Base-by-base conservation (phyloP, 305 asterid species). In the Withania somnifera region DNA sequence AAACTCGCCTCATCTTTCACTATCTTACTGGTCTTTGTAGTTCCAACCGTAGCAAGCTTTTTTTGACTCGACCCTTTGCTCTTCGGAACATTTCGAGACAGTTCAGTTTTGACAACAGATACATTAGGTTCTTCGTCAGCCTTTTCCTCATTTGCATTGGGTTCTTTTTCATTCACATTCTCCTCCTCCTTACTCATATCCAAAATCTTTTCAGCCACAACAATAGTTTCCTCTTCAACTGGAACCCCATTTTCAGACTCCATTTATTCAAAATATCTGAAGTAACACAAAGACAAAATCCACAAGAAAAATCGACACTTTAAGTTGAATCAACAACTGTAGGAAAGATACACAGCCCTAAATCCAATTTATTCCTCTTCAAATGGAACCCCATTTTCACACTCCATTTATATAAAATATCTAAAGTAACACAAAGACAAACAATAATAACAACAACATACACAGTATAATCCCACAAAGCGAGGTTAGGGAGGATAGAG, bases 191-290 rank as follows among this genome's bases (percentile, higher is more conserved):
- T 64, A 7, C 47, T 66, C 20, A 84, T 85, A 79, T 88, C 91
- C 87, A 82, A 83, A 86, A 73, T 79, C 56, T 83, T 79, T 86
- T 86, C 91, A 20, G 82, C 9, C 38, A 86, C 86, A 86, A 85
- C 88, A 61, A 85, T 84, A 83, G 87, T 89, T 22, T 89, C 94
- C 81, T 93, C 92, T 85, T 94, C 94, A 28, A 78, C 76, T 51
- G 83, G 79, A 86, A 87, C 93, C 85, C 91, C 97, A 84, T 86
- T 91, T 84, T 85, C 95, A 13, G 90, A 86, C 85, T 90, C 98
- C 98, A 95, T 93, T 50, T 22, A 61, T 45, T 30, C 67, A 38
- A 81, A 79, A 28, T 36, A 36, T 24, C 73, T 88, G 56, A 61
- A 76, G 75, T 50, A 64, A 64, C 42, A 58, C 78, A 73, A 1